phyloP scores from a whole-genome alignment of 257 asterid genomes.

The Cynanchum wilfordii region DNA sequence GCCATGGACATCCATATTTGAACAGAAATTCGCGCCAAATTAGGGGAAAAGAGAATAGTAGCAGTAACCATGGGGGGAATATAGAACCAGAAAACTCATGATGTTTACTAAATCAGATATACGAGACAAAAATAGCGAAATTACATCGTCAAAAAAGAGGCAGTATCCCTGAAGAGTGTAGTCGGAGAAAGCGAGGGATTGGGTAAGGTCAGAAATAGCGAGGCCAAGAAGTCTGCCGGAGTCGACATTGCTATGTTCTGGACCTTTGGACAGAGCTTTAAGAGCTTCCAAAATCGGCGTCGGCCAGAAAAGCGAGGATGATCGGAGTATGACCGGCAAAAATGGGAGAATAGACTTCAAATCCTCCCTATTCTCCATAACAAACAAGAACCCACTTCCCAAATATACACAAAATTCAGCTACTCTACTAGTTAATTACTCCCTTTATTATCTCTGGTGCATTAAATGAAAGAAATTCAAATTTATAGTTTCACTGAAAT shows the following conservation, averaged over 20 bases:
- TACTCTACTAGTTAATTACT: neutral
- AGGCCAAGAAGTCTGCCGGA: constrained; percentile 63
- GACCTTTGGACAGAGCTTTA: constrained; percentile 63
- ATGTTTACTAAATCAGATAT: neutral
- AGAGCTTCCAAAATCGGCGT: constrained; percentile 60
- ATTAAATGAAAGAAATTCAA: neutral
- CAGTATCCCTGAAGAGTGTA: constrained; percentile 56
- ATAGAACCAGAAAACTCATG: neutral
- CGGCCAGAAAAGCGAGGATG: constrained; percentile 68
- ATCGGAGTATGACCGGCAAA: constrained; percentile 48
- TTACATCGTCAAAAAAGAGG: constrained; percentile 76
- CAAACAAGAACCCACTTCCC: neutral
- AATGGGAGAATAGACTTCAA: constrained; percentile 51
- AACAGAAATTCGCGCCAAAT: neutral
- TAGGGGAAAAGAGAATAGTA: neutral
- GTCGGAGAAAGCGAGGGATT: constrained; percentile 28
- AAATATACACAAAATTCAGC: neutral
- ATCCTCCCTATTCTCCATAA: constrained; percentile 18
- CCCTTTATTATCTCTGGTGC: neutral
- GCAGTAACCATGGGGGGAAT: neutral
- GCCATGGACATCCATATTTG: neutral
- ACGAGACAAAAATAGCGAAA: neutral
- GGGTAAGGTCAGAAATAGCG: constrained; percentile 60
- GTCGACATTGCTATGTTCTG: constrained; percentile 56
- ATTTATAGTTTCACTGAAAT: neutral